Evolutionary conservation across 225 moss, liverwort and hornwort species (phyloP).

Genomic region (Pleurozium schreberi): DNA sequence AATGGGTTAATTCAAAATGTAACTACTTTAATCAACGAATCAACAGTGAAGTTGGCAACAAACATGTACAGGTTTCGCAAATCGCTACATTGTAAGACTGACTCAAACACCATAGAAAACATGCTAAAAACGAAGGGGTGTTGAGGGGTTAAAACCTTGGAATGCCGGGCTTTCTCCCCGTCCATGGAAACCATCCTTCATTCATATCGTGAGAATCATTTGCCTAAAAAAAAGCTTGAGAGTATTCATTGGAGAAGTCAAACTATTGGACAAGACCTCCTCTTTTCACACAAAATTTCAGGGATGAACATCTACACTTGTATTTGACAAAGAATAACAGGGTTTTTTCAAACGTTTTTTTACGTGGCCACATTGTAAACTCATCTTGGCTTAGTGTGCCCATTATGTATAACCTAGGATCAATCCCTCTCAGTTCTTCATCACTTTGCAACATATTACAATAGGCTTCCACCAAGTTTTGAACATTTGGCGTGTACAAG

Average conservation of each 20-base stretch:
- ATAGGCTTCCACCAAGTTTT: neutral
- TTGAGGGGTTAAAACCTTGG: neutral
- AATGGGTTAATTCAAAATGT: no score
- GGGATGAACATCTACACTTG: neutral
- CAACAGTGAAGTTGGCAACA: no score
- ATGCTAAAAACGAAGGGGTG: no score
- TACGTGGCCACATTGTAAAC: neutral
- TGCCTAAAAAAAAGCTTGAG: no score
- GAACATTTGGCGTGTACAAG: no score
- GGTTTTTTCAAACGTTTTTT: neutral
- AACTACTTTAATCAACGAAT: no score
- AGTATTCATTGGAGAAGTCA: neutral
- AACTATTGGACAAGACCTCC: fast-evolving
- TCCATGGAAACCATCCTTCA: neutral
- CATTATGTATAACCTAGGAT: no score
- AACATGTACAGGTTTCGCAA: no score
- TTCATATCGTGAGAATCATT: neutral
- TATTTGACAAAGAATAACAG: fast-evolving
- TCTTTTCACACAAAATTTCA: neutral
- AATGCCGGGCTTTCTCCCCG: fast-evolving
- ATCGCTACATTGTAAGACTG: no score
- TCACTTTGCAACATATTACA: neutral
- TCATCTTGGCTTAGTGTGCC: no score
- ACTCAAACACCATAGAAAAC: no score
- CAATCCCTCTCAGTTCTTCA: no score